Conservation (phyloP, 257 asterid species). For the Penstemon newberryi region DNA sequence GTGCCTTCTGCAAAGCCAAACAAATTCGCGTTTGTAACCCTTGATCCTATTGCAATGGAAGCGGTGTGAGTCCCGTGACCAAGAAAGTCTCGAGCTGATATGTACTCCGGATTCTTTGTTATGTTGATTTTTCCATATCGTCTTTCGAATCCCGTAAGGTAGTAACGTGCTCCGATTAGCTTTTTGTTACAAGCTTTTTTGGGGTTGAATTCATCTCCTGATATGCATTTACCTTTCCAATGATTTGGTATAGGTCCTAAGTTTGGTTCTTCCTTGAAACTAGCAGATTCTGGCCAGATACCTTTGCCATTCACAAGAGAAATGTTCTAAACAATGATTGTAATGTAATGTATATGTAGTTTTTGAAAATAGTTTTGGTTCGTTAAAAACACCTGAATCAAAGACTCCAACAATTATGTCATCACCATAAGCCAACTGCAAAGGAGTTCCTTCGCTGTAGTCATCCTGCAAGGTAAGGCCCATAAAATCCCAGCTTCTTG, state of each 20-base stretch:
- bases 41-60: conserved; percentile 57
- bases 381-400: conserved; percentile 21
- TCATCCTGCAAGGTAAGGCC: conserved; percentile 44
- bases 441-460: conserved; percentile 30
- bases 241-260: conserved; percentile 45
- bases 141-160: conserved; percentile 47
- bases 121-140: conserved; percentile 34
- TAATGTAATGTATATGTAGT: neutral
- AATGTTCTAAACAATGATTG: neutral
- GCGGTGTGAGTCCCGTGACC: conserved; percentile 79
- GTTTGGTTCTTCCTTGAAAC: conserved; percentile 55
- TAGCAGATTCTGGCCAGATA: conserved; percentile 63
- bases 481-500: conserved; percentile 77
- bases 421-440: conserved; percentile 49
- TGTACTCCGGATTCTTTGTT: conserved; percentile 33
- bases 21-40: conserved; percentile 26
- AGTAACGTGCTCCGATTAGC: conserved; percentile 58
- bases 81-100: conserved; percentile 48
- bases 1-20: conserved; percentile 44
- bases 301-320: conserved; percentile 34
- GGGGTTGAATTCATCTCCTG: conserved; percentile 47
- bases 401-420: conserved; percentile 46
- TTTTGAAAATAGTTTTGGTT: neutral
- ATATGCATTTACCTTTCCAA: conserved; percentile 58
- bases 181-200: conserved; percentile 50